Percentiles rank a stretch among this genome's conserved stretches.
These are phyloP conservation scores for Neurospora intermedia DNA, from an alignment of 495 filamentous ascomycete genomes.

Conservation along the genomic window DNA sequence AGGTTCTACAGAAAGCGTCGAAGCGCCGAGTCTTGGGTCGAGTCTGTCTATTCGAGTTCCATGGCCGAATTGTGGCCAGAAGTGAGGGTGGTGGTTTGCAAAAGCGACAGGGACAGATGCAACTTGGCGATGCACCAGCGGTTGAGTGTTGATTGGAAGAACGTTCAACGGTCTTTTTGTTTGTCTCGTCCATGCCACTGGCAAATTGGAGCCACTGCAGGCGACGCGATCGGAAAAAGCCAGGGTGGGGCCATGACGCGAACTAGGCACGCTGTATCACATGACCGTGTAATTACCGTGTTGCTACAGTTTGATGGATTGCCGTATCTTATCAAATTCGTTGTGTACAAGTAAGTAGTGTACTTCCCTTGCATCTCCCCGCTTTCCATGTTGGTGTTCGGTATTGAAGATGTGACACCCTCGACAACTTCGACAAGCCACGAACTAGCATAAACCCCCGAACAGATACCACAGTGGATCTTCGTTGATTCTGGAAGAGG, in stretches of 20 bases:
- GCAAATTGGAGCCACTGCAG: neutral
- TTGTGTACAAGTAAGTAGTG: no score
- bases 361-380: neutral
- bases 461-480: neutral
- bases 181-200: neutral
- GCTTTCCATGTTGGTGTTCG: neutral
- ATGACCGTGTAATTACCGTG: conserved; percentile 6
- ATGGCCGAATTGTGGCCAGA: conserved; percentile 10
- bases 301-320: no score
- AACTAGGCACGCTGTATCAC: conserved; percentile 18
- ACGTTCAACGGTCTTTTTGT: neutral
- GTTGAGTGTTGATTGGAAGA: neutral
- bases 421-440: neutral
- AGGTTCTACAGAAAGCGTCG: neutral
- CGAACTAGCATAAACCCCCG: neutral
- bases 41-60: neutral
- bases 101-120: neutral
- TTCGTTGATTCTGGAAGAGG: neutral
- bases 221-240: conserved; percentile 16
- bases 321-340: no score
- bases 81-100: neutral
- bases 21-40: neutral
- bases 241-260: conserved; percentile 14
- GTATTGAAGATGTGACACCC: neutral
- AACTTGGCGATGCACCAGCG: neutral